Base-by-base conservation (phyloP, 495 filamentous ascomycete genomes). In the Podospora comata region DNA sequence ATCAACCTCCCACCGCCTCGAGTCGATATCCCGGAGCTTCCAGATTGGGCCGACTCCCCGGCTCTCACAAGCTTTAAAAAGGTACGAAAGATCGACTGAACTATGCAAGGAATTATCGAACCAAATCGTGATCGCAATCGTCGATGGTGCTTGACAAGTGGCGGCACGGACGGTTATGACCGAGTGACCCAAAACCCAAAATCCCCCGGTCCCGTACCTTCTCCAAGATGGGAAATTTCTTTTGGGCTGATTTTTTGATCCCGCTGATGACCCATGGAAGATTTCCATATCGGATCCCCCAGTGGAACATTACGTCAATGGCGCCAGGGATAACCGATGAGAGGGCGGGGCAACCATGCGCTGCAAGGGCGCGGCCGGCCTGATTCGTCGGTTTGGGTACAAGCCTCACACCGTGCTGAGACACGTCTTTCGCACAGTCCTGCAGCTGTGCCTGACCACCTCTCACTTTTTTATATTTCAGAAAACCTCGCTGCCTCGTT, bases 241-340 rank as follows among this genome's bases (percentile, higher is more conserved):
- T 59, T 48, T 67, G 30, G 19, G 27, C 26, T 34, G 65, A 32
- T 61, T 15, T 56, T 32, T 32, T 32, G 4, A 32, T 48, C 39
- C 39, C 39, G 15, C 39, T 48, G 39, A 48, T 2, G 34, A 32
- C 58, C 30, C 11, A 28, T 30, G 26, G 61, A 54, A 53, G 39
- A 48, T 48, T 18, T 48, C 39, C 39, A 48, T 62, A 57, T 67
- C 65, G 65, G 65, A 67, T 67, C 70, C 34, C 11, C 9, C 28
- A 28, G 48, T 39, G 44, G 63, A 57, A 32, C 61, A 66, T 65
- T 66, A 73, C 72, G 72, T 73, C 72, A 73, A 62, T 61, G 62
- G 64, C 62, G 54, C 30, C 64, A 58, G 32, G 26, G 61, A 28
- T 60, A 65, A 68, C 65, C 66, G 66, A 65, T 67, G 65, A 63